A percentile compares a stretch with the other conserved stretches of the same genome.
These are phyloP conservation scores for Neofusicoccum parvum DNA, from an alignment of 2,329 filamentous ascomycete species.

Conservation along the genomic window DNA sequence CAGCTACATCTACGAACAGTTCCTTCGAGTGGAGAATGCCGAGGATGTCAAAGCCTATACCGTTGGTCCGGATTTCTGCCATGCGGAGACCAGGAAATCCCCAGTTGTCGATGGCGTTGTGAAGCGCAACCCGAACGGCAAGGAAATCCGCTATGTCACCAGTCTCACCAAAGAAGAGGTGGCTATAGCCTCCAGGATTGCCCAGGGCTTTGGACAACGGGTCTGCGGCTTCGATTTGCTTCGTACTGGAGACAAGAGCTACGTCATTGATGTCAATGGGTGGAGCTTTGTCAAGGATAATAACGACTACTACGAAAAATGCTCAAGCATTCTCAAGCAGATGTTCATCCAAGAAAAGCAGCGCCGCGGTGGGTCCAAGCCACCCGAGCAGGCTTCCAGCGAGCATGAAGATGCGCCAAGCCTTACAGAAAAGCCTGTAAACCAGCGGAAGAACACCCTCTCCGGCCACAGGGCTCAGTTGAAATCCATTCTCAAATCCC, in stretches of 20 bases:
- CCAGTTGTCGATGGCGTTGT: slow-evolving; percentile 96
- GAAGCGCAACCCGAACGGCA: slow-evolving; percentile 93
- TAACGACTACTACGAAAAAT: slow-evolving; percentile 95
- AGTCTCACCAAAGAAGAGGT: slow-evolving; percentile 78
- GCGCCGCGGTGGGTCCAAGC: slow-evolving; percentile 55
- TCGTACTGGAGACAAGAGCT: slow-evolving; percentile 85
- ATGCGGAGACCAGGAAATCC: slow-evolving; percentile 95
- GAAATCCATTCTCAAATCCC: slow-evolving; percentile 64
- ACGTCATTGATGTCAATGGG: slow-evolving; percentile 97
- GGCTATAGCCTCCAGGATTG: slow-evolving; percentile 85
- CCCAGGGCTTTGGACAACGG: slow-evolving; percentile 86
- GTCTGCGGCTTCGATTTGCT: slow-evolving; percentile 96
- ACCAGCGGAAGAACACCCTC: slow-evolving; percentile 37
- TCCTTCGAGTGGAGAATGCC: slow-evolving; percentile 92
- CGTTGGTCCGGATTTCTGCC: slow-evolving; percentile 88
- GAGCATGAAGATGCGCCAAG: not conserved
- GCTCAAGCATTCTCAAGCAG: slow-evolving; percentile 79
- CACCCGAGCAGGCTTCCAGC: slow-evolving; percentile 47
- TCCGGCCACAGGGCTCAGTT: slow-evolving; percentile 48
- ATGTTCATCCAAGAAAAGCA: slow-evolving; percentile 83
- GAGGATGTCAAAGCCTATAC: slow-evolving; percentile 99
- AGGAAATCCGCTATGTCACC: slow-evolving; percentile 95
- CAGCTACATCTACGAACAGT: slow-evolving; percentile 97
- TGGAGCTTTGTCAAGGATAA: slow-evolving; percentile 99
- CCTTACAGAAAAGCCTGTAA: slow-evolving; percentile 13